Percentiles rank a stretch among this genome's conserved stretches.
Conservation (phyloP, 257 asterid species). For the Coffea eugenioides region DNA sequence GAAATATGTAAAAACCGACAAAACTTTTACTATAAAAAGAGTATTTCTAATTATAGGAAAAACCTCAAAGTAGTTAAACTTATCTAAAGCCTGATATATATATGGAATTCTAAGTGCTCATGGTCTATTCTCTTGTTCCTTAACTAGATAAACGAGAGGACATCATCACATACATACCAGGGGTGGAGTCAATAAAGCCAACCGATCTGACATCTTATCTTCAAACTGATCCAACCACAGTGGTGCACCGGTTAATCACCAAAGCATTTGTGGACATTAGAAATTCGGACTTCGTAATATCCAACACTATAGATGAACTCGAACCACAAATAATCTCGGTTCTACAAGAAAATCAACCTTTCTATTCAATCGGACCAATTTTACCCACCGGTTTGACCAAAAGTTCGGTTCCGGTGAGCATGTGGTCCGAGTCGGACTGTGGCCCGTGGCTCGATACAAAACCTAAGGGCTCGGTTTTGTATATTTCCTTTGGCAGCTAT, state of each 20-base stretch:
- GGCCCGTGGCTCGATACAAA: slow-evolving; percentile 35
- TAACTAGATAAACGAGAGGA: slow-evolving; percentile 32
- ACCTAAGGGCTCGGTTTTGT: slow-evolving; percentile 39
- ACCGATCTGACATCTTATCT: slow-evolving; percentile 65
- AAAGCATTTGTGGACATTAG: slow-evolving; percentile 55
- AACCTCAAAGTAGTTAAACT: too few relatives aligned
- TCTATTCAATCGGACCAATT: slow-evolving; percentile 54
- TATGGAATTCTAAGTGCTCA: background rate
- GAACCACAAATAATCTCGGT: slow-evolving; percentile 53
- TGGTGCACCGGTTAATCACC: slow-evolving; percentile 15
- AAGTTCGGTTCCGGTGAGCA: slow-evolving; percentile 33
- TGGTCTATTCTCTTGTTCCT: background rate
- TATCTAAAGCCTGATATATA: too few relatives aligned
- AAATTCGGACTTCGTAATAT: slow-evolving; percentile 55
- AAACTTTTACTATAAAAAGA: too few relatives aligned
- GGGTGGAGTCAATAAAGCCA: slow-evolving; percentile 55
- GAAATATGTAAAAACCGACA: too few relatives aligned
- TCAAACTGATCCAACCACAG: slow-evolving; percentile 27
- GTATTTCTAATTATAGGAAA: too few relatives aligned
- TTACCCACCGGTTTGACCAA: slow-evolving; percentile 30
- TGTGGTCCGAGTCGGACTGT: slow-evolving; percentile 50
- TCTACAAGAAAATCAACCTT: slow-evolving; percentile 43
- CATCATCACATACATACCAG: slow-evolving; percentile 62
- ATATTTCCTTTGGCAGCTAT: slow-evolving; percentile 50
- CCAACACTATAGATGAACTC: slow-evolving; percentile 69